Base-by-base conservation (phyloP, 2,329 filamentous ascomycete species). In the Beauveria asiatica region DNA sequence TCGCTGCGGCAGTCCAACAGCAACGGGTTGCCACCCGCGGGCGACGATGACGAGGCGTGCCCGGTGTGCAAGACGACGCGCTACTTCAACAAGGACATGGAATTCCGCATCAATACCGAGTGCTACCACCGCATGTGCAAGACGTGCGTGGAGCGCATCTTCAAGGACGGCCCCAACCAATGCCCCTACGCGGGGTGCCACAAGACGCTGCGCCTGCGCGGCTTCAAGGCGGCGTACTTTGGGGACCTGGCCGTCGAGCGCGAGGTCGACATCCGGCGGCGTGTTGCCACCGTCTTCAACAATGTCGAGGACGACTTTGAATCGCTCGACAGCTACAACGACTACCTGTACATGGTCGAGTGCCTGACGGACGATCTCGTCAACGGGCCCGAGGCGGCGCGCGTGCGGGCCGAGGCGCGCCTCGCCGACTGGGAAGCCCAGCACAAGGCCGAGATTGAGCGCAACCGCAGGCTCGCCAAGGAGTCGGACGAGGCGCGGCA, bases 71-170 rank as follows among this genome's bases (percentile, higher is more conserved):
- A 97, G 77, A 95, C 92, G 62, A 90, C 90, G 62, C 90, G 92
- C 65, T 97, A 97, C 79, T 88, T 97, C 69, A 97, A 97, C 79
- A 87, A 86, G 63, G 88, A 92, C 76, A 92, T 99, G 83, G 83
- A 88, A 65, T 97, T 99, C 76, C 88, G 94, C 67, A 92, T 99
- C 78, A 97, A 97, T 73, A 91, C 93, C 9, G 92, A 96, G 80
- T 99, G 94, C 83, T 99, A 99, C 80, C 94, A 99, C 80, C 91
- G 91, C 67, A 97, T 99, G 90, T 99, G 94, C 80, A 88, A 91
- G 73, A 92, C 90, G 61, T 99, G 94, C 77, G 92, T 97, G 46
- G 89, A 93, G 74, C 89, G 93, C 60, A 90, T 97, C 68, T 99
- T 97, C 81, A 89, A 88, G 41, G 87, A 90, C 59, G 94, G 94